Base-by-base conservation (phyloP, 2,329 filamentous ascomycete genomes). In the Fusarium sulawesiense region DNA sequence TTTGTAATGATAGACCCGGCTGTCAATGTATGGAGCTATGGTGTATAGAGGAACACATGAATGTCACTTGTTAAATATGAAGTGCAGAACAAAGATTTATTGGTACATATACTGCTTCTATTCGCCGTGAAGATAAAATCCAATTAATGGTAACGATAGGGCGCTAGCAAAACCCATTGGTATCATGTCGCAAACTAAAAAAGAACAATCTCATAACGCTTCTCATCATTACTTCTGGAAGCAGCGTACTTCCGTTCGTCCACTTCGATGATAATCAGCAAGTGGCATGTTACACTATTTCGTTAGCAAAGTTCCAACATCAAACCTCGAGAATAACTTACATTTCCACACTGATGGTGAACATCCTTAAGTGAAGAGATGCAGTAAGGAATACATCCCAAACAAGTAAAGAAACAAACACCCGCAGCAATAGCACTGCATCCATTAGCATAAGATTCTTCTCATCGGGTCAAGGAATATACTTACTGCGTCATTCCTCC, bases 371-470 rank as follows among this genome's bases (percentile, higher is more conserved):
- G 44, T 1, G 44, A 54, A 12, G 25, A 13, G 56, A 75, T 68
- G 32, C 37, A 60, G 37, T 73, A 75, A 0, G 73, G 70, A 16
- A 75, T 63, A 41, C 70, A 74, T 51, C 70, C 73, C 27, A 73
- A 11, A n/a, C 68, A 72, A n/a, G 27, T 63, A 8, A 69, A 41
- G 27, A 68, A 58, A 11, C 73, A 75, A 2, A 68, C 58, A 11
- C 68, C 10, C 8, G 68, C 68, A 10, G 73, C 73, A 41, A 67
- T 6, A 34, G 44, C 68, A 69, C 73, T 75, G 6, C 14, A n/a
- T n/a, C 3, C 4, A 14, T 30, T 30, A 30, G 29, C 29, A 30
- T 14, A 30, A 1, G 2, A 30, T 30, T 30, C 12, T 7, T 30
- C 29, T 30, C 6, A 30, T 30, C 29, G 4, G 29, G 6, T 7